A percentile compares a stretch with the other conserved stretches of the same genome.
Conservation (phyloP, 768 basidiomycete species). For the Lentinula aciculospora region DNA sequence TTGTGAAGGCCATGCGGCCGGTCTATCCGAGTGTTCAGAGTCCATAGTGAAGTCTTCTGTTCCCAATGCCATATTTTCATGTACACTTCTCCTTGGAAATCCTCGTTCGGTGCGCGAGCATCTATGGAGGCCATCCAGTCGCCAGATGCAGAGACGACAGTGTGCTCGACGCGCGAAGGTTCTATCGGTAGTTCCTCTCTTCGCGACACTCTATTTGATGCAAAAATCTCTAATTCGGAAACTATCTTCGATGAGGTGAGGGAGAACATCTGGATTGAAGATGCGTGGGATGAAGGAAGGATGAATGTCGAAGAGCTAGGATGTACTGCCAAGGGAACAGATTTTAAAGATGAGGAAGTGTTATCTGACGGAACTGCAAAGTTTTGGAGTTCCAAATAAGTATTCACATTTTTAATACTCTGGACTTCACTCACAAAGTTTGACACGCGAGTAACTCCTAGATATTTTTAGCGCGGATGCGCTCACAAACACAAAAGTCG, state of each 20-base stretch:
- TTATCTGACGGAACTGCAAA: conserved; percentile 7
- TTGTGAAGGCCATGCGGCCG: conserved; percentile 69
- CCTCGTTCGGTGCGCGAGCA: conserved; percentile 58
- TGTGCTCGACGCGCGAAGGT: conserved; percentile 68
- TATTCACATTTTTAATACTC: background rate
- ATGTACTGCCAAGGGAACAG: conserved; percentile 74
- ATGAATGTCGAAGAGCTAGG: conserved; percentile 67
- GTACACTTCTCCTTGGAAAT: conserved; percentile 62
- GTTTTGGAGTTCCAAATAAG: conserved; percentile 26
- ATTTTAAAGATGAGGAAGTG: conserved; percentile 29
- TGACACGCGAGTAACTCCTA: conserved; percentile 70
- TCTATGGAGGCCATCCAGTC: conserved; percentile 94
- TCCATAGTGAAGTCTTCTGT: conserved; percentile 52
- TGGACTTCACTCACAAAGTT: conserved; percentile 50
- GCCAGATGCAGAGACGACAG: conserved; percentile 59
- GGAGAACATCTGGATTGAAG: conserved; percentile 90
- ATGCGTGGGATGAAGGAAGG: conserved; percentile 90
- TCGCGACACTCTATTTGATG: conserved; percentile 86
- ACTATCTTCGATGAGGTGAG: conserved; percentile 63
- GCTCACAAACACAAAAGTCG: conserved; percentile 71
- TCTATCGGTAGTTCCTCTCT: conserved; percentile 73
- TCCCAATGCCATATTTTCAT: conserved; percentile 94
- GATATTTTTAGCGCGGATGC: conserved; percentile 68
- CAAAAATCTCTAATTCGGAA: conserved; percentile 87
- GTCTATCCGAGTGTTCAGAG: conserved; percentile 85